phyloP scores from a whole-genome alignment of 2,329 filamentous ascomycete genomes.

The Nigrograna mackinnonii region DNA sequence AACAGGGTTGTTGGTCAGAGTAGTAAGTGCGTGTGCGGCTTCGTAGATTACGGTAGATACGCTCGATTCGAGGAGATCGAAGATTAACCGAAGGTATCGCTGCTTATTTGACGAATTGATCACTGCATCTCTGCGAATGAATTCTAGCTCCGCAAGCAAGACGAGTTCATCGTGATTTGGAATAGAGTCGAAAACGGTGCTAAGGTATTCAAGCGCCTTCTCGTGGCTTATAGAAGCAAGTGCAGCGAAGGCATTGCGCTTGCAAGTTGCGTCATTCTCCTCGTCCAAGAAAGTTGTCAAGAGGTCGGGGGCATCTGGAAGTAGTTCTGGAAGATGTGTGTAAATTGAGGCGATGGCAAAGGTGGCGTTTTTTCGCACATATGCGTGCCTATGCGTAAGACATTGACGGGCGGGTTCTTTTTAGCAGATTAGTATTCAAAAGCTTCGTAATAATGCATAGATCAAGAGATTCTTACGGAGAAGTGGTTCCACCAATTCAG shows the following conservation, averaged over 20 bases:
- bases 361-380: conserved; percentile 97
- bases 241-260: conserved; percentile 95
- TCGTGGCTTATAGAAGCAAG: conserved; percentile 91
- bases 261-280: conserved; percentile 94
- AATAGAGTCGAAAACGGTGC: conserved; percentile 87
- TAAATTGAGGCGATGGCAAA: conserved; percentile 93
- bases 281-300: conserved; percentile 86
- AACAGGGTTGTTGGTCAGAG: conserved; percentile 93
- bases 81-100: conserved; percentile 90
- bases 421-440: conserved; percentile 12
- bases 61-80: conserved; percentile 90
- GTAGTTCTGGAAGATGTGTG: conserved; percentile 85
- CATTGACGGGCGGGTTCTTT: conserved; percentile 80
- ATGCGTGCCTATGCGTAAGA: conserved; percentile 93
- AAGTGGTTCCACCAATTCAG: conserved; percentile 94
- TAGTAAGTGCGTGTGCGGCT: conserved; percentile 90
- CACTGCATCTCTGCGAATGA: conserved; percentile 96
- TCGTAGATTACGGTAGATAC: conserved; percentile 97
- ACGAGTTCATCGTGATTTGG: conserved; percentile 92
- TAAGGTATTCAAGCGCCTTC: conserved; percentile 85
- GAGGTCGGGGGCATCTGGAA: conserved; percentile 93
- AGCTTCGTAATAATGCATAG: not conserved
- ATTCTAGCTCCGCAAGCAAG: conserved; percentile 92
- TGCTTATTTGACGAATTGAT: conserved; percentile 96
- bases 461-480: conserved; percentile 56